Base-by-base conservation (phyloP, 176 grass and related monocot species). In the Paspalum notatum region DNA sequence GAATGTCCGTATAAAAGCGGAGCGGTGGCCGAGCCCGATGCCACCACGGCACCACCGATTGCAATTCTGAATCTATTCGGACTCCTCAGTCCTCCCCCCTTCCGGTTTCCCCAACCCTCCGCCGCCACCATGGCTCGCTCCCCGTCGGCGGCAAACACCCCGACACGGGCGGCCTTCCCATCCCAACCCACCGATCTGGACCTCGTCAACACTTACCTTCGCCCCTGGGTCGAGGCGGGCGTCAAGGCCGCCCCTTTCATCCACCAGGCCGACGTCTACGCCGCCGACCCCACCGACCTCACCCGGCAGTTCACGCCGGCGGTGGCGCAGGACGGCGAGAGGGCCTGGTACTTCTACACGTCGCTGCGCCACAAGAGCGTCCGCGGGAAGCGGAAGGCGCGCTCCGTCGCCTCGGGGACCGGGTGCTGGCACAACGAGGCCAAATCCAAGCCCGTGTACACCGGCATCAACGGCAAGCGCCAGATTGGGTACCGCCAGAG, bases 221-320 rank as follows among this genome's bases (percentile, higher is more conserved):
- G 74, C 48, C 57, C 82, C 42, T 70, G 72, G 64, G 58, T 82
- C 63, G 65, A 11, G 41, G 66, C 72, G 8, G 72, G 78, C 48
- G 32, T 43, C 77, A 68, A 68, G 73, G 15, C 40, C 6, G 59
- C 20, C 77, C 0, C 37, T 16, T 89, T 82, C 83, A 65, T 89
- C 83, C 87, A 89, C 78, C 58, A 66, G 14, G 71, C 72, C 65
- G 78, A 89, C 20, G 87, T 89, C n/a, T 89, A 89, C 83, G 49
- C 83, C 77, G 78, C 55, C 42, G 83, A 71, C 27, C 87, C 87
- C 14, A 26, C 52, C 6, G 49, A 22, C 41, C 87, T 89, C 42
- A 64, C 72, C 17, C 10, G 6, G 21, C 21, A 9, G 48, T 89
- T 58, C 78, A 2, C 78, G 15, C 87, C 87, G 5, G 83, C 87